Base-by-base conservation (phyloP, 495 filamentous ascomycete genomes). In the Podospora bellae-mahoneyi region DNA sequence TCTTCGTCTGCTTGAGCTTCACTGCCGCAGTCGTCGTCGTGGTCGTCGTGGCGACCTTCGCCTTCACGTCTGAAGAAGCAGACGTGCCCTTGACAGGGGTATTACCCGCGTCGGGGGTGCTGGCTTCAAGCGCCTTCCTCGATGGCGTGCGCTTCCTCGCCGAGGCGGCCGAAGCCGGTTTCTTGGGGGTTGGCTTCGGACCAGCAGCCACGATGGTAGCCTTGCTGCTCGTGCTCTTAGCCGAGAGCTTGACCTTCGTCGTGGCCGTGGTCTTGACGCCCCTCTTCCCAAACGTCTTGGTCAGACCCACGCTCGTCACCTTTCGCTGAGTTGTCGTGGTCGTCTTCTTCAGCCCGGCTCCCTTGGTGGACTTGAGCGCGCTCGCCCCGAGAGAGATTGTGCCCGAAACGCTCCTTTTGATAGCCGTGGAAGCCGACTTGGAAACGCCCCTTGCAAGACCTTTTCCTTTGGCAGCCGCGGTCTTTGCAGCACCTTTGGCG, bases 391-490 rank as follows among this genome's bases (percentile, higher is more conserved):
- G 71, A 16, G 81, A 81, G 18, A 80, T 77, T 32, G 55, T 58
- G 16, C 66, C 78, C 34, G 79, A 78, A 44, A 78, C 75, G 62
- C 72, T 76, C 57, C 74, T 73, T 73, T 80, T 80, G 66, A 79
- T 73, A 57, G 71, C 74, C 4, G 74, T 71, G 4, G 73, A 67
- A 7, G 76, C 77, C 15, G 55, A 71, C 74, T 68, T 74, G 68
- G 32, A 61, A 7, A 63, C 61, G 30, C 32, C 34, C 61, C 48
- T 63, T 9, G 27, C 30, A n/a, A 48, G 9, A 4, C n/a, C 34
- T 32, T 44, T 63, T 7, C 55, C 23, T 26, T 58, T 58, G 55
- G 55, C 55, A 18, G 61, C 30, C 4, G 34, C 32, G 15, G 27
- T 63, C 61, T 63, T 63, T 7, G 61, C 30, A 32, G 61, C 61